Base-by-base conservation (phyloP, 2,329 filamentous ascomycete species). In the Lecanoromycetidae sp. region DNA sequence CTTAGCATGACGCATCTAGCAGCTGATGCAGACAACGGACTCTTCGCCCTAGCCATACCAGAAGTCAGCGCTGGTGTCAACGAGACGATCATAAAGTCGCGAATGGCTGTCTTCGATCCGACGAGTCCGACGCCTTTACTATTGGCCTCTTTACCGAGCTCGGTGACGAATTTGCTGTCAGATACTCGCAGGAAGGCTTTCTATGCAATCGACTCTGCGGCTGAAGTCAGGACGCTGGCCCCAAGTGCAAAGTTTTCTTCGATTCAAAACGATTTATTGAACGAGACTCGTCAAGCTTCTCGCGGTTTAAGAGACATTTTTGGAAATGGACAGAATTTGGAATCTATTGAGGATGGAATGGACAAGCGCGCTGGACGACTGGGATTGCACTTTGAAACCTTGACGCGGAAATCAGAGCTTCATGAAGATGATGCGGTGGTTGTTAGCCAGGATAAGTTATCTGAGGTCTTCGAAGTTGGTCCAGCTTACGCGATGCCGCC, bases 21-120 rank as follows among this genome's bases (percentile, higher is more conserved):
- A n/a, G 74, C 84, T 42, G 84, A 93, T 58, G 63, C 67, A 15
- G 67, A 67, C 38, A 79, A 78, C 26, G 67, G 37, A 3, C 41
- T 45, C 5, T 55, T 55, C 27, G 52, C 52, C 19, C 30, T 54
- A 20, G 49, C 39, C 3, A 15, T 50, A 25, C 48, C 52, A 5
- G 29, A 44, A 13, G 7, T 38, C 8, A 29, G 23, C 4, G n/a
- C 27, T 17, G 15, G 27, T 10, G 15, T 17, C 8, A 42, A 15
- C 9, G 15, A n/a, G 17, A 32, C 48, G n/a, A 44, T 20, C 1
- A 25, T 36, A 17, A 23, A 23, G 23, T 51, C 45, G 10, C 25
- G 37, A 20, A 20, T 55, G 8, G 42, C 37, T 3, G 20, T 55
- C 13, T 55, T 55, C 26, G 46, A 54, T n/a, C 40, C 48, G 2